These are phyloP conservation scores for Vanilla planifolia DNA, from an alignment of 106 monocot species.

Conservation along the genomic window DNA sequence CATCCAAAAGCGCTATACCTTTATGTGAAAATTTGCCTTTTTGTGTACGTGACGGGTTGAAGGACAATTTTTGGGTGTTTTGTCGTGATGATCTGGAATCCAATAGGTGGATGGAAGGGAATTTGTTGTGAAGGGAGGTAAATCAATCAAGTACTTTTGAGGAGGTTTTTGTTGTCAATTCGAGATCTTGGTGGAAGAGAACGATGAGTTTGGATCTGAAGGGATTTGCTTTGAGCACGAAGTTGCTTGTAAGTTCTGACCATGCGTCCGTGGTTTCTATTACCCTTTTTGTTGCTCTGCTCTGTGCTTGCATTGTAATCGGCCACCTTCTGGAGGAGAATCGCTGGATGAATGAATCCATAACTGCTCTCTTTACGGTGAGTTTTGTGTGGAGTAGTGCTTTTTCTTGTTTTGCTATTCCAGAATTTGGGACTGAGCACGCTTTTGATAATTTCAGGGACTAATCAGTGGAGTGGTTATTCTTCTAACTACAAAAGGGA, in stretches of 20 bases:
- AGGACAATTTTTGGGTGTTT: no score
- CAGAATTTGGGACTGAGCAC: not conserved
- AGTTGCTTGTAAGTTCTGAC: constrained; percentile 11
- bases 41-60: no score
- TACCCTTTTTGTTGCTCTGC: constrained; percentile 27
- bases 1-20: no score
- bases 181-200: not conserved
- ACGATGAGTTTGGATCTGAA: constrained; percentile 14
- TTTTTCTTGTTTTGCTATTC: constrained; percentile 15
- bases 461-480: constrained; percentile 17
- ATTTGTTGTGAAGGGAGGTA: not conserved
- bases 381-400: constrained; percentile 4
- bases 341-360: constrained; percentile 42
- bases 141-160: not conserved
- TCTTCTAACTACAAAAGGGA: constrained; percentile 29
- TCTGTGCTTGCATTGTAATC: constrained; percentile 34
- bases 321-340: constrained; percentile 43
- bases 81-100: no score
- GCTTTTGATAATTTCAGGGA: constrained; percentile 5
- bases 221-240: not conserved
- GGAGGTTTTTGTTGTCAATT: constrained; percentile 2
- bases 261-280: constrained; percentile 21
- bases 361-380: constrained; percentile 29
- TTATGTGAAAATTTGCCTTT: no score
- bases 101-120: no score